Conservation (phyloP, 2,329 filamentous ascomycete species). For the Aspergillus pseudoviridinutans region DNA sequence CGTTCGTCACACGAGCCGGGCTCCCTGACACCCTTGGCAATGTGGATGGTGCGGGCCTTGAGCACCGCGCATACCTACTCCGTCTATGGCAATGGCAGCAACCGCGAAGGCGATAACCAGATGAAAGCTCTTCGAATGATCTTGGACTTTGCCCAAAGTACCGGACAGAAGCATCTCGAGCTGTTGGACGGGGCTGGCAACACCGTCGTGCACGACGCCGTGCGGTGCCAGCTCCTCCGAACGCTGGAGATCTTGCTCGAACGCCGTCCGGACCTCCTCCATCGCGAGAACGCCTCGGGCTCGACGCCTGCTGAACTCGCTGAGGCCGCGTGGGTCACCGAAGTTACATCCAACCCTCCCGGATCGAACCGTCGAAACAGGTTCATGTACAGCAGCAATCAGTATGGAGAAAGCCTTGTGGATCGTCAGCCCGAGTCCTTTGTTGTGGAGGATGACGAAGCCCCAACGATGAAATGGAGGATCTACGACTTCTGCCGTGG, state of each 20-base stretch:
- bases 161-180: constrained; percentile 41
- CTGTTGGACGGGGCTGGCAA: constrained; percentile 44
- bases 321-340: constrained; percentile 23
- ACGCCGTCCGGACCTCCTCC: constrained; percentile 56
- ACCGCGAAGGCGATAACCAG: constrained; percentile 24
- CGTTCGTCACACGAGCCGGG: constrained; percentile 24
- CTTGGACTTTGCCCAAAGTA: constrained; percentile 54
- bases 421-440: constrained; percentile 5
- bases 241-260: constrained; percentile 53
- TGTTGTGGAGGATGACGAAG: constrained; percentile 2
- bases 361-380: not conserved
- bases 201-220: constrained; percentile 38
- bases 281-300: constrained; percentile 72
- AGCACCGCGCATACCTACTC: constrained; percentile 1
- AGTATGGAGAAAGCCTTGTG: not conserved
- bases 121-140: constrained; percentile 48
- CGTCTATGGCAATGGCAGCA: not conserved
- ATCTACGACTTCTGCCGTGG: constrained; percentile 37
- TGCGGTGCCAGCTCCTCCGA: constrained; percentile 48
- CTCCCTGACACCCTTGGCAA: constrained; percentile 51
- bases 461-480: constrained; percentile 1
- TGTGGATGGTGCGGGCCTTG: constrained; percentile 44
- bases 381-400: not conserved
- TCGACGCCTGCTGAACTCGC: constrained; percentile 62
- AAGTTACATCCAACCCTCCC: constrained; percentile 17